Evolutionary conservation across 331 rosid species (phyloP).

Genomic region (Saraca asoca): DNA sequence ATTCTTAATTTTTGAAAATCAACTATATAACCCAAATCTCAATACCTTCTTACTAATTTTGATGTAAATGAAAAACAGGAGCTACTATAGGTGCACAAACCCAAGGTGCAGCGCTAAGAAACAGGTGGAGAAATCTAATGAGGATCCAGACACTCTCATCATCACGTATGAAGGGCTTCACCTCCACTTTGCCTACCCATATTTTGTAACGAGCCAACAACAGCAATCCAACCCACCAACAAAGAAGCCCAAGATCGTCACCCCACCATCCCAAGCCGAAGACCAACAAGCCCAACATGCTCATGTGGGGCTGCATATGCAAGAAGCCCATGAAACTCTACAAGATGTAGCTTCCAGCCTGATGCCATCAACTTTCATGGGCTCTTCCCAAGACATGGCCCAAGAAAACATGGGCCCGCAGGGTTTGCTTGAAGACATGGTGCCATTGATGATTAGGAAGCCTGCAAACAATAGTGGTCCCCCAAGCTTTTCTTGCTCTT

Average conservation of each 20-base stretch:
- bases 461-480: constrained; percentile 43
- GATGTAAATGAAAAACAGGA: constrained; percentile 43
- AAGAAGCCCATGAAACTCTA: constrained; percentile 39
- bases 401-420: constrained; percentile 52
- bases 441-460: constrained; percentile 76
- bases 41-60: constrained; percentile 12
- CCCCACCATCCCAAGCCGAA: constrained; percentile 26
- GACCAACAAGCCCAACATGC: constrained; percentile 19
- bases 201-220: constrained; percentile 46
- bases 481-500: constrained; percentile 45
- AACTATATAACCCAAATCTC: neutral
- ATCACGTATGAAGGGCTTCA: constrained; percentile 95
- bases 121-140: constrained; percentile 83
- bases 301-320: neutral
- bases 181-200: constrained; percentile 80
- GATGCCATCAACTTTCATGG: constrained; percentile 1
- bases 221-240: constrained; percentile 39
- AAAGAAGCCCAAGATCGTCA: constrained; percentile 57
- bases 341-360: neutral
- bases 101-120: constrained; percentile 93
- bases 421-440: constrained; percentile 91
- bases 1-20: too few species aligned
- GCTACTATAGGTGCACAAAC: constrained; percentile 88
- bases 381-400: constrained; percentile 29
- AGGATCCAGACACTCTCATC: constrained; percentile 73